These are phyloP conservation scores for Citrullus amarus DNA, from an alignment of 306 rosid genomes.

Conservation along the genomic window DNA sequence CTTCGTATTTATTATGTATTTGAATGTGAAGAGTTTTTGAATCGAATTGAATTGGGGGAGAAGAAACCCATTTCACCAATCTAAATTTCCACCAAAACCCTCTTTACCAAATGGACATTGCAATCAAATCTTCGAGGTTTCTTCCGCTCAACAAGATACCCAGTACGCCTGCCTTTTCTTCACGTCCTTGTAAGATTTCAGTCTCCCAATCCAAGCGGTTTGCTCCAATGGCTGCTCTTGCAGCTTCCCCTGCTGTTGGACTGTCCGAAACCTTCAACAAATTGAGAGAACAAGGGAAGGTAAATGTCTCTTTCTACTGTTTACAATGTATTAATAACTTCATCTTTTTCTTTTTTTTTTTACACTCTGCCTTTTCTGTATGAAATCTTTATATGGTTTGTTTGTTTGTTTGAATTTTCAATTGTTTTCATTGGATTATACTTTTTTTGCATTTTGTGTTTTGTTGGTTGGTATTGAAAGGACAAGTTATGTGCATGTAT, in stretches of 20 bases:
- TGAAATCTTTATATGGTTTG: background rate
- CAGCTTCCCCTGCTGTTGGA: conserved; percentile 36
- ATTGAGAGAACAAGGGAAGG: conserved; percentile 53
- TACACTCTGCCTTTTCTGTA: conserved; percentile 7
- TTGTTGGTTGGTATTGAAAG: background rate
- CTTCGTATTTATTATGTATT: background rate
- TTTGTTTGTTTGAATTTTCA: background rate
- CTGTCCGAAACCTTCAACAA: conserved; percentile 61
- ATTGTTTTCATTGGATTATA: background rate
- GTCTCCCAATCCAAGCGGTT: conserved; percentile 15
- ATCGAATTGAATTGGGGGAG: background rate
- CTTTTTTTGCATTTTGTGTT: background rate
- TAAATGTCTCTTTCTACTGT: conserved; percentile 13
- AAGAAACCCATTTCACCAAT: background rate
- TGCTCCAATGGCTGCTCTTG: conserved; percentile 46
- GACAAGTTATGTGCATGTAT: background rate
- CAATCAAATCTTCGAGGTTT: background rate
- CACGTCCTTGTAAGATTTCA: background rate
- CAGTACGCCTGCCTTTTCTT: background rate
- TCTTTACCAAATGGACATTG: background rate
- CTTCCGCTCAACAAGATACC: background rate
- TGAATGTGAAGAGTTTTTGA: background rate
- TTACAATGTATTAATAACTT: background rate
- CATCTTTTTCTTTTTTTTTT: no score
- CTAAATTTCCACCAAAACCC: background rate